Percentiles rank a stretch among this genome's conserved stretches.
Evolutionary conservation across 306 rosid species (phyloP).

Genomic region (Mucuna pruriens): DNA sequence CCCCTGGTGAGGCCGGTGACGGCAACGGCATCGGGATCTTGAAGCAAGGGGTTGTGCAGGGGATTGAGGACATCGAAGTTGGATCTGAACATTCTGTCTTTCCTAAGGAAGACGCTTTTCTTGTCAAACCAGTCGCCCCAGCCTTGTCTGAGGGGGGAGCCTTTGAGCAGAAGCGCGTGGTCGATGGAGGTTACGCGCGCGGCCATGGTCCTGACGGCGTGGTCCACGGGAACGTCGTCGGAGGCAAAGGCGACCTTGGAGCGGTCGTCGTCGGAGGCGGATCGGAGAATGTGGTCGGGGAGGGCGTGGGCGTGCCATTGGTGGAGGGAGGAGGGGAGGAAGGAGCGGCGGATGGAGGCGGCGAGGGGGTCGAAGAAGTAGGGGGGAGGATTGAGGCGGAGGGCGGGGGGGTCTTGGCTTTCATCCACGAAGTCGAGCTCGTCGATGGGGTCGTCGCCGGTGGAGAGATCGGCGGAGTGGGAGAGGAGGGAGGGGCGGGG

Average conservation of each 20-base stretch:
- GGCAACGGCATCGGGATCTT: slow-evolving; percentile 73
- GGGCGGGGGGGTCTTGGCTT: slow-evolving; percentile 15
- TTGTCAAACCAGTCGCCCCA: slow-evolving; percentile 98
- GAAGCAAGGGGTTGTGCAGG: slow-evolving; percentile 66
- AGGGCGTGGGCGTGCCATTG: slow-evolving; percentile 32
- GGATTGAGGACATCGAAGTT: slow-evolving; percentile 72
- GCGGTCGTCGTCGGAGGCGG: slow-evolving; percentile 51
- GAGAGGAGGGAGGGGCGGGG: slow-evolving; percentile 38
- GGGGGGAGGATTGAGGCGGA: slow-evolving; percentile 37
- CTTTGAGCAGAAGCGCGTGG: slow-evolving; percentile 66
- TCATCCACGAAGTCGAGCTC: slow-evolving; percentile 70
- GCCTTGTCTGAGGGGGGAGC: slow-evolving; percentile 68
- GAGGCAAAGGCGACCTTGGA: slow-evolving; percentile 70
- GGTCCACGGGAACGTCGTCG: slow-evolving; percentile 80
- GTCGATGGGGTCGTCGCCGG: slow-evolving; percentile 70
- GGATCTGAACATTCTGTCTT: slow-evolving; percentile 82
- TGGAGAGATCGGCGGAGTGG: slow-evolving; percentile 41
- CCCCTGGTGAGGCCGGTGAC: slow-evolving; percentile 62
- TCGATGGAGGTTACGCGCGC: slow-evolving; percentile 53
- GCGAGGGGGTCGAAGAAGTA: slow-evolving; percentile 74
- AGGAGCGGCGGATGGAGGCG: slow-evolving; percentile 62
- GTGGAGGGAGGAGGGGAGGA: slow-evolving; percentile 46
- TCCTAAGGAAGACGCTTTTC: slow-evolving; percentile 64
- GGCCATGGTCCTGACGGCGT: slow-evolving; percentile 47
- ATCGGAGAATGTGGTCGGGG: slow-evolving; percentile 40